These are phyloP conservation scores for Pisolithus microcarpus DNA, from an alignment of 768 basidiomycete species.

Conservation along the genomic window DNA sequence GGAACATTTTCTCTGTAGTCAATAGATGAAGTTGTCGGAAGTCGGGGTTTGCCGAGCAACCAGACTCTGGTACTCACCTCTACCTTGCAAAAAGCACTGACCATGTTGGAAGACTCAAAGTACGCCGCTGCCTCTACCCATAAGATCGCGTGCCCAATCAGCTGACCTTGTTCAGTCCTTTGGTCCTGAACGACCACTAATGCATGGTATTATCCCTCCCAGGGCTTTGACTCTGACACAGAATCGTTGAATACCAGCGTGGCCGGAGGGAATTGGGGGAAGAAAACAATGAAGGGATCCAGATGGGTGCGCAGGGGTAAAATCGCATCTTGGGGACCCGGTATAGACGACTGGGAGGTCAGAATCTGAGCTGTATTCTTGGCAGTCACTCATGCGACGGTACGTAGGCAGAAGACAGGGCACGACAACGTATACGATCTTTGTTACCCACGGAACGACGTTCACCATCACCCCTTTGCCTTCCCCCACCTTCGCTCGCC, in stretches of 20 bases:
- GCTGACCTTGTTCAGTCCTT: constrained; percentile 23
- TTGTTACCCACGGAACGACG: constrained; percentile 54
- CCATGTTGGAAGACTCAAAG: constrained; percentile 25
- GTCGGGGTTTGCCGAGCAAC: constrained; percentile 20
- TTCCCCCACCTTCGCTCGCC: constrained; percentile 75
- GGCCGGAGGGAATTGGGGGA: constrained; percentile 75
- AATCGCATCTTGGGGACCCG: constrained; percentile 77
- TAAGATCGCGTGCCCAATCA: not conserved
- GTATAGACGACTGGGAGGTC: constrained; percentile 83
- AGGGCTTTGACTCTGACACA: constrained; percentile 62
- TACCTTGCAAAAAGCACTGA: too few species aligned
- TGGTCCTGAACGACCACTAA: constrained; percentile 66
- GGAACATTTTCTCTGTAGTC: too few species aligned
- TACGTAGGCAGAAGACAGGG: constrained; percentile 69
- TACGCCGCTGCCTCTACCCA: constrained; percentile 6
- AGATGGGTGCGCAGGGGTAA: constrained; percentile 81
- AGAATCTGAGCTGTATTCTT: constrained; percentile 1
- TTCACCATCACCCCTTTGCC: constrained; percentile 62
- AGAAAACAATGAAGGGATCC: constrained; percentile 66
- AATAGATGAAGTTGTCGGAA: not conserved
- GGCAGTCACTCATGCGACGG: constrained; percentile 7
- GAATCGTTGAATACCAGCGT: constrained; percentile 43
- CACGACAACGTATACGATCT: constrained; percentile 70
- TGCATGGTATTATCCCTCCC: constrained; percentile 80
- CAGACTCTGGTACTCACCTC: not conserved